Base-by-base conservation (phyloP, 768 basidiomycete species). In the Kwoniella europaea region DNA sequence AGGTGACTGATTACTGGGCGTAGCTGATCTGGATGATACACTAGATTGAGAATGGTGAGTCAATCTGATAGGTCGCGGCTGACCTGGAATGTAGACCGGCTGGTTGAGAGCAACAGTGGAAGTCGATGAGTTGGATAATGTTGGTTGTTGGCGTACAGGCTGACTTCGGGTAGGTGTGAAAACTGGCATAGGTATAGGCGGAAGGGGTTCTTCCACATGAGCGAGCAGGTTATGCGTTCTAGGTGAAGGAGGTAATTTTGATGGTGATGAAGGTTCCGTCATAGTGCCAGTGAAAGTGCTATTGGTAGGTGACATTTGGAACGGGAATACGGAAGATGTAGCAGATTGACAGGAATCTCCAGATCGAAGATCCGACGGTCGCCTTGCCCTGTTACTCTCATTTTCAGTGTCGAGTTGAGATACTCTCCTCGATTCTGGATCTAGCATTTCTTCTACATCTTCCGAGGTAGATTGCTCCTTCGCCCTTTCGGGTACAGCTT, bases 71-170 rank as follows among this genome's bases (percentile, higher is more conserved):
- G 80, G 80, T 50, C 80, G 64, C 2, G 76, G 78, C 56, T 79
- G 78, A 55, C 80, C 80, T 13, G 80, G 80, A 12, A 78, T 71
- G 58, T 81, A 81, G 13, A 66, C 67, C 18, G 76, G 71, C 15
- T 61, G 67, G 22, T 62, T 46, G 10, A 71, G 58, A 3, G 75
- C 66, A 5, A 63, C 35, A 7, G 68, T 59, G 1, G 57, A 54
- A 2, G 64, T 35, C 10, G 71, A 76, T 15, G 67, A 65, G 56
- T 63, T 72, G 12, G 75, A 75, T 5, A 63, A 44, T 1, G 72
- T 46, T 10, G 77, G 74, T 13, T 63, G 73, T 43, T 76, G 75
- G 10, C 69, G 56, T 4, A 73, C 72, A 4, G 79, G 79, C 35
- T 46, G 58, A 7, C 76, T 72, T 50, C 69, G 57, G 2, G 73